Percentiles rank a stretch among this genome's conserved stretches.
Conservation (phyloP, 2,329 filamentous ascomycete species). For the Talaromyces sp. region DNA sequence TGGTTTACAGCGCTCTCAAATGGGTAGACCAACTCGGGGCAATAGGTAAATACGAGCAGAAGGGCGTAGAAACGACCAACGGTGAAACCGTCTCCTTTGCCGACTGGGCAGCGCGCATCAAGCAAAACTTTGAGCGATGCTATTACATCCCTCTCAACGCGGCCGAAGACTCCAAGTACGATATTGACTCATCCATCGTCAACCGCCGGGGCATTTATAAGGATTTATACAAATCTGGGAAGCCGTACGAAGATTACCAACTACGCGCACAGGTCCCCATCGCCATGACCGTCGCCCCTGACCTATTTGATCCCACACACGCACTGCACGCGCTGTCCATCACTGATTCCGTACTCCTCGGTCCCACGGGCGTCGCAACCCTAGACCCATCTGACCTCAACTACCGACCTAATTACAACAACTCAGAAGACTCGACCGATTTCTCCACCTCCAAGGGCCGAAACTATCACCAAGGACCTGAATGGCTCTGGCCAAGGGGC, state of each 20-base stretch:
- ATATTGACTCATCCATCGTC: slow-evolving; percentile 71
- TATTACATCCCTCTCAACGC: slow-evolving; percentile 75
- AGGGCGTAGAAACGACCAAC: slow-evolving; percentile 63
- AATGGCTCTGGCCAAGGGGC: slow-evolving; percentile 96
- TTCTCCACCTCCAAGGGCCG: slow-evolving; percentile 90
- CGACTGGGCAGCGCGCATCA: slow-evolving; percentile 75
- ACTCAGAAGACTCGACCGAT: slow-evolving; percentile 85
- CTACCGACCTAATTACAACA: slow-evolving; percentile 91
- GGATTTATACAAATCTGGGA: slow-evolving; percentile 87
- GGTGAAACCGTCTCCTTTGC: slow-evolving; percentile 62
- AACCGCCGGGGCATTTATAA: slow-evolving; percentile 98
- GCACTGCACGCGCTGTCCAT: slow-evolving; percentile 74
- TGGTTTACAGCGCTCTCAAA: slow-evolving; percentile 79
- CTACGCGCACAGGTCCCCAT: slow-evolving; percentile 91
- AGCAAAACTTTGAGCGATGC: slow-evolving; percentile 82
- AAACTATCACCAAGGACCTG: slow-evolving; percentile 97
- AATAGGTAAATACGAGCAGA: slow-evolving; percentile 65
- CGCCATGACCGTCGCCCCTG: slow-evolving; percentile 88
- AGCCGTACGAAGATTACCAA: slow-evolving; percentile 97
- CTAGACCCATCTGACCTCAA: slow-evolving; percentile 88
- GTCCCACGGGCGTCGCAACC: slow-evolving; percentile 91
- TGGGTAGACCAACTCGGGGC: slow-evolving; percentile 70
- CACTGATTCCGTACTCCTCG: slow-evolving; percentile 73
- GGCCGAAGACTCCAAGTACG: slow-evolving; percentile 68
- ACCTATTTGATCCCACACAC: slow-evolving; percentile 73